These are phyloP conservation scores for Pichia nakasei DNA, from an alignment of 805 yeast genomes.

Conservation along the genomic window DNA sequence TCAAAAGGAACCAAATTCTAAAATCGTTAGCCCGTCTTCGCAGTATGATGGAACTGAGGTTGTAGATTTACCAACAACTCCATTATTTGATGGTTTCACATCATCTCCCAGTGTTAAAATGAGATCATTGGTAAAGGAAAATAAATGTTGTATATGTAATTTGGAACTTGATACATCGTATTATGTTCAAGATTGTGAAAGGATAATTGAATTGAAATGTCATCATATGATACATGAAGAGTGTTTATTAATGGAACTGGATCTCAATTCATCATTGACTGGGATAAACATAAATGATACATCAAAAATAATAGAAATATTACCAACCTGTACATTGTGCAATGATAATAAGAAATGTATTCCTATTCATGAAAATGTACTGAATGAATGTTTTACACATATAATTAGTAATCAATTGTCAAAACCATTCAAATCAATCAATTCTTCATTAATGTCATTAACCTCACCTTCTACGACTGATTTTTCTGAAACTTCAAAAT, in stretches of 20 bases:
- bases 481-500: background rate
- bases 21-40: too few relatives aligned
- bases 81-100: background rate
- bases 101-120: background rate
- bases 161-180: constrained; percentile 38
- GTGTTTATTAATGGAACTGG: constrained; percentile 39
- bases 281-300: constrained; percentile 1
- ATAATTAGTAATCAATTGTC: background rate
- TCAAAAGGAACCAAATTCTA: too few relatives aligned
- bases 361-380: constrained; percentile 15
- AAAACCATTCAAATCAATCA: background rate
- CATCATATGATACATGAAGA: constrained; percentile 51
- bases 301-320: constrained; percentile 9
- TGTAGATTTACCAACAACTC: background rate
- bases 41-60: background rate
- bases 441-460: background rate
- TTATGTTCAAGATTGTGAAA: constrained; percentile 32
- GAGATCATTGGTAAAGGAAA: constrained; percentile 1
- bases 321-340: constrained; percentile 23
- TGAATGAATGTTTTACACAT: constrained; percentile 16
- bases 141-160: constrained; percentile 35
- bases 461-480: background rate
- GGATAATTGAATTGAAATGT: constrained; percentile 41
- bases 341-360: constrained; percentile 11
- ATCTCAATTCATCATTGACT: constrained; percentile 11